Base-by-base conservation (phyloP, 371 early-diverging fungal species). In the Rhizopus arrhizus region DNA sequence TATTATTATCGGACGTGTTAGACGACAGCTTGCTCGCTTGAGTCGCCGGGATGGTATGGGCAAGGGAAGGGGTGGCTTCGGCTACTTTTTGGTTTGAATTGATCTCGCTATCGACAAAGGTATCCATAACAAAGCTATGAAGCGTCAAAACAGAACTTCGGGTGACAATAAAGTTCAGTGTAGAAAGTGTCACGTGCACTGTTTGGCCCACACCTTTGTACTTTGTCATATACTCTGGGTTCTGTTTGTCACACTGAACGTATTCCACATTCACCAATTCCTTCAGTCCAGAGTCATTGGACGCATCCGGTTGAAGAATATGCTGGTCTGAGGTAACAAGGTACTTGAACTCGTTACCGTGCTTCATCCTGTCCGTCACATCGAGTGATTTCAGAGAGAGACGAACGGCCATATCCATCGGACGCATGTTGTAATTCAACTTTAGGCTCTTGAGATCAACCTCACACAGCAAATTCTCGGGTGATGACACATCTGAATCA, bases 61-160 rank as follows among this genome's bases (percentile, higher is more conserved):
- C 36, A 36, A 36, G 36, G 11, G 9, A 36, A 11, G 36, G 22
- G 22, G 22, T 22, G 22, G 2, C 2, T 22, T 0, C 22, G 10
- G 56, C 15, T 28, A 12, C 6, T 3, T 22, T 11, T 13, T 45
- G 15, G 7, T 15, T 43, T 22, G 54, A 45, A 55, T 29, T 40
- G 31, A 50, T 49, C 33, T 69, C 71, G 6, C 59, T 53, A 45
- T 69, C 72, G 0, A 90, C 88, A 72, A 97, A 97, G 1, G 96
- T 96, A 31, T 85, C 85, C 28, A 97, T 70, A 4, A 95, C 69
- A 66, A 92, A 96, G 67, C 93, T 91, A 68, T 96, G 91, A 7
- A 95, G 72, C 0, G 86, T 85, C 46, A 97, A 69, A 2, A 97
- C 89, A 43, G 92, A 92, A 69, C 91, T 91, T 40, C 89, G 89